Conservation (phyloP, 768 basidiomycete species). For the Termitomyces sp. region DNA sequence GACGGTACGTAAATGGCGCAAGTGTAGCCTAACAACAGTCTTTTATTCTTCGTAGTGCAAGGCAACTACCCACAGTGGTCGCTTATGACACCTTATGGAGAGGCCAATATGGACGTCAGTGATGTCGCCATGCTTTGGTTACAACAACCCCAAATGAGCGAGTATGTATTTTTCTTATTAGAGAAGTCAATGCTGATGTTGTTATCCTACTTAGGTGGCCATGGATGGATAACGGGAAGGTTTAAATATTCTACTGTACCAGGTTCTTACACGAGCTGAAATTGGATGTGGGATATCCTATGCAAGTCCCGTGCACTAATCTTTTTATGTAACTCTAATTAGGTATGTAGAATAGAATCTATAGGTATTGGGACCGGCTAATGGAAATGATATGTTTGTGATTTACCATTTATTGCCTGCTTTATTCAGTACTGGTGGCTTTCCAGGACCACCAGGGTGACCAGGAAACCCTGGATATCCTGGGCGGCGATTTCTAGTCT, state of each 20-base stretch:
- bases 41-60: neutral
- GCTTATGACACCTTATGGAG: neutral
- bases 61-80: slow-evolving; percentile 3
- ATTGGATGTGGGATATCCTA: neutral
- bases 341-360: neutral
- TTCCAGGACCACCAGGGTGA: slow-evolving; percentile 4
- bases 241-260: neutral
- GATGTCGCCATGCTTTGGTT: slow-evolving; percentile 12
- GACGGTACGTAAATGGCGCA: neutral
- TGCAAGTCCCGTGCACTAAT: neutral
- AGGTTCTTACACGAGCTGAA: neutral
- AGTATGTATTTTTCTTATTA: neutral
- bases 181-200: neutral
- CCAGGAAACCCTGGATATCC: slow-evolving; percentile 11
- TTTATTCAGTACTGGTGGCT: neutral
- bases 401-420: neutral
- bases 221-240: slow-evolving; percentile 7
- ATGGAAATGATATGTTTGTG: neutral
- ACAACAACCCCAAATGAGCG: slow-evolving; percentile 10
- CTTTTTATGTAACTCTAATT: neutral
- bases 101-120: slow-evolving; percentile 8
- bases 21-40: no score
- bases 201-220: neutral
- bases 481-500: slow-evolving; percentile 1
- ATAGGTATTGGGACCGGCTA: neutral